Evolutionary conservation across 176 grass and related monocot species (phyloP).

Genomic region (Cymbopogon citratus): DNA sequence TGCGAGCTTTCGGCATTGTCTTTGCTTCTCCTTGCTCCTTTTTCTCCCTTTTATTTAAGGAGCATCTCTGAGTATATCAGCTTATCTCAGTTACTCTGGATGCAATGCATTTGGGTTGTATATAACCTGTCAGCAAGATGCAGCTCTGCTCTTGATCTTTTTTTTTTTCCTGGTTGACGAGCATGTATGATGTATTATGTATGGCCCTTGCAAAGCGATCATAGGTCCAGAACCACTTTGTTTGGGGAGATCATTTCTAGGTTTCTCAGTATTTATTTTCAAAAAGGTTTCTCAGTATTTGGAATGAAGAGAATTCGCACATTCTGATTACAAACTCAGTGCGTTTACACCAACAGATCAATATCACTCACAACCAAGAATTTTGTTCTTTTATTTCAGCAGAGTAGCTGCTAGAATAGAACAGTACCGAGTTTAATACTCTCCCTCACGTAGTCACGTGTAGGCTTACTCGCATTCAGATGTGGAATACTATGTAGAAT

Average conservation of each 20-base stretch:
- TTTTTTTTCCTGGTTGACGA: neutral
- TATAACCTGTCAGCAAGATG: neutral
- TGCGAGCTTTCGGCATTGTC: conserved; percentile 1
- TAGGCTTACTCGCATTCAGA: neutral
- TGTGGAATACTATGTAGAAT: neutral
- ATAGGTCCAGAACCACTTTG: neutral
- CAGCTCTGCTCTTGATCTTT: neutral
- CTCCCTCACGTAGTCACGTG: neutral
- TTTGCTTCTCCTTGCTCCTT: neutral
- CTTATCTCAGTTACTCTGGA: neutral
- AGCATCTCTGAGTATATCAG: neutral
- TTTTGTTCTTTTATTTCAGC: neutral
- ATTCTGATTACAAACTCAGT: neutral
- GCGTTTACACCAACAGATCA: neutral
- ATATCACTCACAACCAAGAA: neutral
- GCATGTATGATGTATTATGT: neutral
- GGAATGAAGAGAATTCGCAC: neutral
- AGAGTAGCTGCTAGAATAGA: neutral
- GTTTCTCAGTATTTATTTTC: no score
- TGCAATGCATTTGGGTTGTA: conserved; percentile 1
- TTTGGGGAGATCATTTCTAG: neutral
- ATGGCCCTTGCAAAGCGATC: neutral
- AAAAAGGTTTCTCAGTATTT: neutral
- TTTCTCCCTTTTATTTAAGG: neutral
- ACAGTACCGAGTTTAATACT: neutral